phyloP scores from a whole-genome alignment of 257 asterid species.

The Solanum peruvianum region DNA sequence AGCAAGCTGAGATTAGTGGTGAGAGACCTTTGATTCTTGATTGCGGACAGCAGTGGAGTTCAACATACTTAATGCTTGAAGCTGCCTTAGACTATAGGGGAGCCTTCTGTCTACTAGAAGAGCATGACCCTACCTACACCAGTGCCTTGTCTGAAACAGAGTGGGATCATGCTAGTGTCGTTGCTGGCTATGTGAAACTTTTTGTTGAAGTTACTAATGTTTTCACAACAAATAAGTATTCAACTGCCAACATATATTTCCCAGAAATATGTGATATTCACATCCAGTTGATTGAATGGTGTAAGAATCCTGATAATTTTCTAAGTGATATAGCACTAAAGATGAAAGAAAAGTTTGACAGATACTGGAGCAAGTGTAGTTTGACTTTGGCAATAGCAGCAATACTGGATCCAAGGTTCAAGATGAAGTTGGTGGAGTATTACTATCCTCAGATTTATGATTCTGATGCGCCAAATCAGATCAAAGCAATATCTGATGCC shows the following conservation, averaged over 20 bases:
- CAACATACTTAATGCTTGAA: slow-evolving; percentile 72
- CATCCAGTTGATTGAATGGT: slow-evolving; percentile 78
- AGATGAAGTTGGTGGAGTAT: slow-evolving; percentile 86
- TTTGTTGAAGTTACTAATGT: slow-evolving; percentile 54
- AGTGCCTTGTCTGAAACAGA: slow-evolving; percentile 53
- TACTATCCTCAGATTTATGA: slow-evolving; percentile 66
- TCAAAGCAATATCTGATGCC: slow-evolving; percentile 54
- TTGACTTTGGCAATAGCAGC: slow-evolving; percentile 68
- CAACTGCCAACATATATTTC: slow-evolving; percentile 67
- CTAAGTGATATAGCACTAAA: slow-evolving; percentile 59
- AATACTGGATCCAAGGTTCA: slow-evolving; percentile 84
- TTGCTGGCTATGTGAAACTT: slow-evolving; percentile 48
- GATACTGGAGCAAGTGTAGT: slow-evolving; percentile 77
- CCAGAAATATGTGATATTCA: slow-evolving; percentile 79
- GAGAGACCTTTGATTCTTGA: slow-evolving; percentile 53
- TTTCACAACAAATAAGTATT: slow-evolving; percentile 37
- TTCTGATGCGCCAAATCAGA: slow-evolving; percentile 34
- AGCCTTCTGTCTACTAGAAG: slow-evolving; percentile 53
- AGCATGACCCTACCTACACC: slow-evolving; percentile 54
- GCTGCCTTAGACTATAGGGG: slow-evolving; percentile 57
- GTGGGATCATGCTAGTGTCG: slow-evolving; percentile 62
- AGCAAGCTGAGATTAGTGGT: slow-evolving; percentile 41
- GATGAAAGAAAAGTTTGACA: slow-evolving; percentile 73
- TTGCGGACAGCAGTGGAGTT: slow-evolving; percentile 67
- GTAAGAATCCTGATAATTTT: slow-evolving; percentile 64